phyloP scores from a whole-genome alignment of 108 stramenopile genomes.

The Discostella stelligeroides region DNA sequence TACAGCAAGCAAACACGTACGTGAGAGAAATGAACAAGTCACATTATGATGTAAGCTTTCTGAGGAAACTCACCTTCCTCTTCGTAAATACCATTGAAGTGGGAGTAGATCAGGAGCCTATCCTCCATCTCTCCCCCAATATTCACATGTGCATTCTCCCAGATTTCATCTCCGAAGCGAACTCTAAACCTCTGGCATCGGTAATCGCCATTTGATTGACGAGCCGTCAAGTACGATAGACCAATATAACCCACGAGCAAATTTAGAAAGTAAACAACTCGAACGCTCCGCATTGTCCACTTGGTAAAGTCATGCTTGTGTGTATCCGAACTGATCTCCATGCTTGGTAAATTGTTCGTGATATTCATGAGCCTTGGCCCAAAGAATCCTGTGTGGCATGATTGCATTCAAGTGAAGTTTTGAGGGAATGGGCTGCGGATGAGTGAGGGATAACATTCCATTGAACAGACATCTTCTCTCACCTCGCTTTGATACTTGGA shows the following conservation, averaged over 20 bases:
- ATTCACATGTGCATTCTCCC: conserved; percentile 30
- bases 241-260: neutral
- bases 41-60: too few relatives aligned
- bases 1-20: neutral
- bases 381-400: conserved; percentile 13
- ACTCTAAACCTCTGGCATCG: conserved; percentile 12
- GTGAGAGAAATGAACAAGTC: too few relatives aligned
- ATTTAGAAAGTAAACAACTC: conserved; percentile 21
- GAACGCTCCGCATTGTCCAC: conserved; percentile 1
- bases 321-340: conserved; percentile 2
- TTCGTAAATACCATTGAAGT: conserved; percentile 46
- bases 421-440: too few relatives aligned
- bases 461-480: neutral
- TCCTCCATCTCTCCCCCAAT: neutral
- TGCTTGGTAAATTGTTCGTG: neutral
- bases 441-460: too few relatives aligned
- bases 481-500: conserved; percentile 17
- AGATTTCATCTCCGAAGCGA: conserved; percentile 33
- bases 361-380: neutral
- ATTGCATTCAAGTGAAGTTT: neutral
- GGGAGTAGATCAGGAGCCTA: conserved; percentile 24
- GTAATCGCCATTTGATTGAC: conserved; percentile 18
- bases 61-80: conserved; percentile 20
- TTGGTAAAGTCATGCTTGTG: neutral
- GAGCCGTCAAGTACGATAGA: neutral